Percentiles rank a stretch among this genome's conserved stretches.
Conservation (phyloP, 2,329 filamentous ascomycete genomes). For the Colletotrichum sp. region DNA sequence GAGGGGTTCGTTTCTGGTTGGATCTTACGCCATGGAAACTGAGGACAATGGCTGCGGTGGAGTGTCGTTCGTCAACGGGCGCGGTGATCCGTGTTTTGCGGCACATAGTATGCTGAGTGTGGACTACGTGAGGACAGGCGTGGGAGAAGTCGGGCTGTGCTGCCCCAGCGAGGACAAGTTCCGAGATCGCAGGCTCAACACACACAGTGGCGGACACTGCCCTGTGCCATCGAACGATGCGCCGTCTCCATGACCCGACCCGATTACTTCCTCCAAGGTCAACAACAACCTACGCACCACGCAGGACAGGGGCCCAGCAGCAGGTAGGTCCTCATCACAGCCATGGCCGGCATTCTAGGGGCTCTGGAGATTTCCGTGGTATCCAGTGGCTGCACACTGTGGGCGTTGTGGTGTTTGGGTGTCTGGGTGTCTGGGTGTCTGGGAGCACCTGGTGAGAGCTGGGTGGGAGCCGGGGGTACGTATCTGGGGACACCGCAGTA, state of each 20-base stretch:
- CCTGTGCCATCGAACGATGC: conserved; percentile 12
- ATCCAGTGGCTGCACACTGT: background rate
- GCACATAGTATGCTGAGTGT: background rate
- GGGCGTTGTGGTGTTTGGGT: background rate
- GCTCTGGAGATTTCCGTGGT: background rate
- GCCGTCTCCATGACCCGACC: background rate
- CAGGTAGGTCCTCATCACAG: background rate
- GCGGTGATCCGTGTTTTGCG: background rate
- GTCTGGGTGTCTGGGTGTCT: background rate
- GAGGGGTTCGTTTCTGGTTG: conserved; percentile 1
- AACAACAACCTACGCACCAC: background rate
- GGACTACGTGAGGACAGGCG: background rate
- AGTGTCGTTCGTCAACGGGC: background rate
- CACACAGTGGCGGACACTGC: background rate
- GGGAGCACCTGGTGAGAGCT: background rate
- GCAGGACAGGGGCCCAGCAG: background rate
- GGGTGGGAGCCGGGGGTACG: background rate
- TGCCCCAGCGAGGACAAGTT: background rate
- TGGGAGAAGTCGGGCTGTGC: conserved; percentile 14
- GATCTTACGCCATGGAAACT: conserved; percentile 10
- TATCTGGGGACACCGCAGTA: background rate
- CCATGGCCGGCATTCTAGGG: background rate
- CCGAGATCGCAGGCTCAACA: conserved; percentile 11
- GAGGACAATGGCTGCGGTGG: background rate
- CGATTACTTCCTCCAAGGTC: background rate